Conservation (phyloP, 1,284 basidiomycete genomes). For the Apiotrichum gracile region DNA sequence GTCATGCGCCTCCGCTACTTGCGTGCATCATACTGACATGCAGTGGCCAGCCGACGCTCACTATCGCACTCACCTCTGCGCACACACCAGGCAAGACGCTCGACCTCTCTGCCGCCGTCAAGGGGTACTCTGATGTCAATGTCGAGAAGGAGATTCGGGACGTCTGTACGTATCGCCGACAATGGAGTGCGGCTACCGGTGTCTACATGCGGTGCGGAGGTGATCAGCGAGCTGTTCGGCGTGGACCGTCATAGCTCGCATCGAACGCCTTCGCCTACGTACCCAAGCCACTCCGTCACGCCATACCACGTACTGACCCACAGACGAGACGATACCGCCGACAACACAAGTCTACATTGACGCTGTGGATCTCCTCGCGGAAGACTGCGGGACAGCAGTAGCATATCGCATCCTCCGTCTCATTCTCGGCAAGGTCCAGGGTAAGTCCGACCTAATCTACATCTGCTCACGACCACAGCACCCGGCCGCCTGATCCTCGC, state of each 20-base stretch:
- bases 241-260: not conserved
- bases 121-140: conserved; percentile 6
- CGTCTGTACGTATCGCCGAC: conserved; percentile 19
- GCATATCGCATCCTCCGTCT: conserved; percentile 26
- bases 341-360: conserved; percentile 39
- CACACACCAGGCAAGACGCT: not conserved
- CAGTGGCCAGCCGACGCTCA: conserved; percentile 7
- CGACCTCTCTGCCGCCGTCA: conserved; percentile 6
- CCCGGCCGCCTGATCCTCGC: conserved; percentile 60
- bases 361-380: conserved; percentile 36
- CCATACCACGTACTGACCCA: not conserved
- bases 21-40: not conserved
- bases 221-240: too few species aligned
- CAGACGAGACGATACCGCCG: conserved; percentile 15
- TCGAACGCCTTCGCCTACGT: too few species aligned
- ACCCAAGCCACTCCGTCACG: too few species aligned
- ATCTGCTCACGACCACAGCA: conserved; percentile 41
- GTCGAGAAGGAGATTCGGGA: conserved; percentile 12
- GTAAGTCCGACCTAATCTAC: not conserved
- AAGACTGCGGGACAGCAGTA: conserved; percentile 26
- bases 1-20: not conserved
- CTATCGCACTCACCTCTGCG: conserved; percentile 8
- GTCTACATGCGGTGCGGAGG: too few species aligned
- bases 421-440: conserved; percentile 15
- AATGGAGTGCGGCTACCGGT: too few species aligned